These are phyloP conservation scores for Backusella westeae DNA, from an alignment of 192 early-diverging fungal species.

Conservation along the genomic window DNA sequence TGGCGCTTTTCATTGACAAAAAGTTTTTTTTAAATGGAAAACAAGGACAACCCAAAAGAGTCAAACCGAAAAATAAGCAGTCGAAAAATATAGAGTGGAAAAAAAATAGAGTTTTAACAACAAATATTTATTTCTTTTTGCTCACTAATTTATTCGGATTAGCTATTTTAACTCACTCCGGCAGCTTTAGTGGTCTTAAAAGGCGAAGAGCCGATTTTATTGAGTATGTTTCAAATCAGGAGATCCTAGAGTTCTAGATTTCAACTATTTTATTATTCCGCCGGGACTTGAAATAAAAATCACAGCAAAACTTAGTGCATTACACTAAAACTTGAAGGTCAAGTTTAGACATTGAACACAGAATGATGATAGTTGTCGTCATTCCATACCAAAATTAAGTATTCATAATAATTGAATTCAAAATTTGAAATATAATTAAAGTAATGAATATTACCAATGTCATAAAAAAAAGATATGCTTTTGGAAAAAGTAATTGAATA, in stretches of 20 bases:
- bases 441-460: not conserved
- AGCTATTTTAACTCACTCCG: constrained; percentile 2
- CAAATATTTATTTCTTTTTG: not conserved
- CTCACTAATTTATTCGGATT: not conserved
- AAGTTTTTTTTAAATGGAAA: not conserved
- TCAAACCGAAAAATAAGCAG: not conserved
- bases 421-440: not conserved
- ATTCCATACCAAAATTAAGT: not conserved
- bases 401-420: not conserved
- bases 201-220: constrained; percentile 9
- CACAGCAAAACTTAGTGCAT: not conserved
- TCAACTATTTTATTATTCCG: not conserved
- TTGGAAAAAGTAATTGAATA: not conserved
- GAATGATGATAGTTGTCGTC: not conserved
- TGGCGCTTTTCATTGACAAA: not conserved
- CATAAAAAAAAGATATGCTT: not conserved
- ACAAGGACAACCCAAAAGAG: not conserved
- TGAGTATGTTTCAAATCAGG: constrained; percentile 1
- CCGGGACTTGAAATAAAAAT: not conserved
- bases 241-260: not conserved
- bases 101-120: constrained; percentile 5
- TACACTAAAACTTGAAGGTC: not conserved
- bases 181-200: not conserved
- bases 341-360: not conserved
- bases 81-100: not conserved